Conservation (phyloP, 164 flowering plant genomes). For the Warburgia ugandensis region DNA sequence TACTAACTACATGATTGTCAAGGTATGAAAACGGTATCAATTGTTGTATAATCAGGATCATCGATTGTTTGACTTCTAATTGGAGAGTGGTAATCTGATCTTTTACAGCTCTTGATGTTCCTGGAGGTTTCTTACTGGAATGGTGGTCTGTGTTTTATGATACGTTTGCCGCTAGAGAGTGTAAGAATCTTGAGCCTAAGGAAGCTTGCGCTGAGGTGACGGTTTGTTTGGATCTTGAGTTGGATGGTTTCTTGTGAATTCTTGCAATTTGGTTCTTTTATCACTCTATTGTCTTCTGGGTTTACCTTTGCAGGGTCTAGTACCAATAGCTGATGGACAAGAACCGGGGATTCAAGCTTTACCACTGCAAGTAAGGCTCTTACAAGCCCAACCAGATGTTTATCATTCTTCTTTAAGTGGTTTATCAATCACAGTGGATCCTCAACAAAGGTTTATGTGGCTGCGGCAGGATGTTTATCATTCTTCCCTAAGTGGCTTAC, state of each 20-base stretch:
- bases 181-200: background rate
- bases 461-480: background rate
- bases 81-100: background rate
- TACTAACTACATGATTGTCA: too few relatives aligned
- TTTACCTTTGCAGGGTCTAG: background rate
- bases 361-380: too few relatives aligned
- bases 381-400: too few relatives aligned
- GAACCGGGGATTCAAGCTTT: too few relatives aligned
- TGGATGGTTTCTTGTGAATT: background rate
- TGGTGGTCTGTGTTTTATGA: conserved; percentile 11
- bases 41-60: background rate
- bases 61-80: background rate
- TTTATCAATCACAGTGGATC: too few relatives aligned
- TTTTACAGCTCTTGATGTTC: conserved; percentile 1
- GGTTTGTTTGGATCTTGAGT: background rate
- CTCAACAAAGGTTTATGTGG: background rate
- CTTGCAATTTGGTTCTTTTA: background rate
- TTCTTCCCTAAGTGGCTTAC: background rate
- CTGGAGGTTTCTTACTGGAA: conserved; percentile 9
- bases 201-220: background rate
- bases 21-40: too few relatives aligned
- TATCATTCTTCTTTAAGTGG: too few relatives aligned
- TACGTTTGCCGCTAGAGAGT: background rate
- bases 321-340: background rate
- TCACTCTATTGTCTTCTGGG: background rate